Evolutionary conservation across 768 basidiomycete genomes (phyloP).

Genomic region (Boletus eberwhitei): DNA sequence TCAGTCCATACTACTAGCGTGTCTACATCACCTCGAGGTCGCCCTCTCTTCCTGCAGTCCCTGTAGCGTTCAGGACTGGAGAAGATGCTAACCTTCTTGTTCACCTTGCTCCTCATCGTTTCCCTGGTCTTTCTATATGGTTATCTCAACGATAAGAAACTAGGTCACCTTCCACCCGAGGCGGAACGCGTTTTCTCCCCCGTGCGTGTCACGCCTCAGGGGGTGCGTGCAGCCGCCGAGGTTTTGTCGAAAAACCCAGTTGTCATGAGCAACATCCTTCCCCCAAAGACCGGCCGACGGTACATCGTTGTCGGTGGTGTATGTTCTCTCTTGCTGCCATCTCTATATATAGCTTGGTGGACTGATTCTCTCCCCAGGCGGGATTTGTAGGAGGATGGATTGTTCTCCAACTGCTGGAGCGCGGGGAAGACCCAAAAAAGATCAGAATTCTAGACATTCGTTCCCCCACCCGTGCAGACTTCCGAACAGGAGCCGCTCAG

Average conservation of each 20-base stretch:
- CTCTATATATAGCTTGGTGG: neutral
- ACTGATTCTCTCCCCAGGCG: constrained; percentile 38
- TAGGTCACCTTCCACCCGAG: constrained; percentile 47
- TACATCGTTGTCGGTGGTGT: constrained; percentile 80
- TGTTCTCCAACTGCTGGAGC: constrained; percentile 58
- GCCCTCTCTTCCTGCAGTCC: neutral
- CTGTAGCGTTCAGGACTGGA: neutral
- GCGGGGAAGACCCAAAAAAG: constrained; percentile 64
- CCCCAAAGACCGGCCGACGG: constrained; percentile 65
- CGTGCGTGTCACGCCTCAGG: constrained; percentile 43
- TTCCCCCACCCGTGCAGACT: constrained; percentile 54
- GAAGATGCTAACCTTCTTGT: constrained; percentile 19
- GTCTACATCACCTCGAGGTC: neutral
- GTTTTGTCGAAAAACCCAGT: constrained; percentile 34
- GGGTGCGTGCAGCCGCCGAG: constrained; percentile 39
- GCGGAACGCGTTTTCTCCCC: constrained; percentile 48
- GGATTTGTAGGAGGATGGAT: constrained; percentile 82
- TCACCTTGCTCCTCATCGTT: constrained; percentile 3
- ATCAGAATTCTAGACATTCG: constrained; percentile 70
- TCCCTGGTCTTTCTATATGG: constrained; percentile 35
- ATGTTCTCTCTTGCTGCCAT: constrained; percentile 23
- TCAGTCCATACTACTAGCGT: neutral
- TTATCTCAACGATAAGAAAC: constrained; percentile 50
- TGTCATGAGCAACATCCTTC: constrained; percentile 45
- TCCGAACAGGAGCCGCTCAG: constrained; percentile 48